phyloP scores from a whole-genome alignment of 1,284 basidiomycete genomes.

The Puccinia sorghi region DNA sequence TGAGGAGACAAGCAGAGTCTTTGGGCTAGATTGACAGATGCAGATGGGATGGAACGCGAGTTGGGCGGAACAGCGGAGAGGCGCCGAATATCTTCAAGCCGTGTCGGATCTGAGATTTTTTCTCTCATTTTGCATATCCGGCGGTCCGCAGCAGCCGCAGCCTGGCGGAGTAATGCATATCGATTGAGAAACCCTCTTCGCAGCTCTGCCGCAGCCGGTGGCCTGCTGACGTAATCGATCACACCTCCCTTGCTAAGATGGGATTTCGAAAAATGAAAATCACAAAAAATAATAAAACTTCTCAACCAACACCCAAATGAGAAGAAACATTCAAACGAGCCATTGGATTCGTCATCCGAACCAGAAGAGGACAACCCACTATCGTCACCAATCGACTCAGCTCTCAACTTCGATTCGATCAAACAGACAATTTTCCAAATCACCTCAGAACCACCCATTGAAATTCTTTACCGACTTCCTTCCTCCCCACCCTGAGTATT shows the following conservation, averaged over 20 bases:
- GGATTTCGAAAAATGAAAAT: not conserved
- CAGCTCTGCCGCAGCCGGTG: not conserved
- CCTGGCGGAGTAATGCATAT: not conserved
- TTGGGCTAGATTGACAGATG: too few relatives aligned
- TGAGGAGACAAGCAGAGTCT: too few relatives aligned
- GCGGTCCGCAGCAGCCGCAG: not conserved
- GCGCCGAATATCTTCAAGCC: too few relatives aligned
- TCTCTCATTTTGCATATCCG: conserved; percentile 17
- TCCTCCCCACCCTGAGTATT: not conserved
- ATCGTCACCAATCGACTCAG: not conserved
- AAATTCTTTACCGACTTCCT: conserved; percentile 14
- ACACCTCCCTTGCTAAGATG: not conserved
- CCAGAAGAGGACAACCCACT: not conserved
- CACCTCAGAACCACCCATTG: conserved; percentile 23
- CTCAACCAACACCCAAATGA: not conserved
- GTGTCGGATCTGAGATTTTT: not conserved
- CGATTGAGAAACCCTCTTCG: not conserved
- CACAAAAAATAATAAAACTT: not conserved
- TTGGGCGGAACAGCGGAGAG: too few relatives aligned
- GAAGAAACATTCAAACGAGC: conserved; percentile 7
- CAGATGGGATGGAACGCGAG: too few relatives aligned
- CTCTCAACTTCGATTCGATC: conserved; percentile 1
- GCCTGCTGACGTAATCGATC: not conserved
- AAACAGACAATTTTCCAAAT: not conserved
- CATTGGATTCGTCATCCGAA: conserved; percentile 18